phyloP scores from a whole-genome alignment of 1,284 basidiomycete species.

The Ceratobasidium sp. region DNA sequence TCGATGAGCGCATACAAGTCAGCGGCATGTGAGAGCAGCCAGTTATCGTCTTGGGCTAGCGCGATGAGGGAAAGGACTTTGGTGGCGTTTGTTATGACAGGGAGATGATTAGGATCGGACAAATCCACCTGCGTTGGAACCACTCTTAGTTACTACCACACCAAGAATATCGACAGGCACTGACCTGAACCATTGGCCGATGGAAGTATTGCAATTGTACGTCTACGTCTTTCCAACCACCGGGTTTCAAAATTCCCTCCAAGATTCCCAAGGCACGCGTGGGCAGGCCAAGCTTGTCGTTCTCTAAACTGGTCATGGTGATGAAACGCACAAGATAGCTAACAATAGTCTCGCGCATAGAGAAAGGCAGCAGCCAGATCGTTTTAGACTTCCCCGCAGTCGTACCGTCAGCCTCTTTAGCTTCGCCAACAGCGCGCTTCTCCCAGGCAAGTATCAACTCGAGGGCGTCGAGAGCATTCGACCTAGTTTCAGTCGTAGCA shows the following conservation, averaged over 20 bases:
- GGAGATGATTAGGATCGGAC: constrained; percentile 67
- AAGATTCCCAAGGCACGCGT: constrained; percentile 86
- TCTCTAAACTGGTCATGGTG: constrained; percentile 73
- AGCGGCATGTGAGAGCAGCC: constrained; percentile 82
- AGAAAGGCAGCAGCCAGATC: constrained; percentile 81
- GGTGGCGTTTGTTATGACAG: constrained; percentile 83
- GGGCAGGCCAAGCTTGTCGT: constrained; percentile 71
- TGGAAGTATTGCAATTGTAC: constrained; percentile 93
- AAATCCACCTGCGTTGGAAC: constrained; percentile 45
- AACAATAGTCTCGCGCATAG: constrained; percentile 89
- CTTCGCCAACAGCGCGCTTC: constrained; percentile 62
- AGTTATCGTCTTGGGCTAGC: constrained; percentile 85
- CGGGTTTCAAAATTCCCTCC: constrained; percentile 81
- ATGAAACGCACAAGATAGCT: constrained; percentile 93
- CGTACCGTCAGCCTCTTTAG: constrained; percentile 53
- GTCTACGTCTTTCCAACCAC: constrained; percentile 93
- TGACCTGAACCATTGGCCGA: constrained; percentile 83
- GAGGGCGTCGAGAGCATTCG: constrained; percentile 85
- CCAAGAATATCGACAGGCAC: constrained; percentile 50
- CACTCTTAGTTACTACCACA: constrained; percentile 33
- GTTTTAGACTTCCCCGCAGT: constrained; percentile 15
- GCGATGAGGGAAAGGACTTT: constrained; percentile 92
- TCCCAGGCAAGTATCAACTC: constrained; percentile 94
- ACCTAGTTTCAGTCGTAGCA: constrained; percentile 84
- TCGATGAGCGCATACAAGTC: constrained; percentile 92